These are phyloP conservation scores for Phalaenopsis hybrid DNA, from an alignment of 116 monocot species.

Conservation along the genomic window DNA sequence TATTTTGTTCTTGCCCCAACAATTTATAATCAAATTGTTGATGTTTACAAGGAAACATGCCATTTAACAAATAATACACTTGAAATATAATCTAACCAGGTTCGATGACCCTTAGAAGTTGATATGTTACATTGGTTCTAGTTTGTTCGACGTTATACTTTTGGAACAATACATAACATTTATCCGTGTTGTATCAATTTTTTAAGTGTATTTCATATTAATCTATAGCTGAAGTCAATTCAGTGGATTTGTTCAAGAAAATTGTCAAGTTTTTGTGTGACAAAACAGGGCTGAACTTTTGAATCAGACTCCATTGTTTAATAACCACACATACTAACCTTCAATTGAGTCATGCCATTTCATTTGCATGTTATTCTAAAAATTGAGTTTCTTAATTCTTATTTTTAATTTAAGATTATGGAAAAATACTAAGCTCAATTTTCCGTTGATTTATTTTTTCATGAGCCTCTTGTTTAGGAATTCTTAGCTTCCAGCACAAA, in stretches of 20 bases:
- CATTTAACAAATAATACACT: too few species aligned
- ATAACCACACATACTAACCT: neutral
- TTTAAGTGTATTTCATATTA: neutral
- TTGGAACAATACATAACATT: too few species aligned
- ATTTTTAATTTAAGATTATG: neutral
- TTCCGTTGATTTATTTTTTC: neutral
- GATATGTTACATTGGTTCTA: too few species aligned
- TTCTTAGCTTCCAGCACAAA: neutral
- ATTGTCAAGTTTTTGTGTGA: neutral
- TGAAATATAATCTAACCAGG: too few species aligned
- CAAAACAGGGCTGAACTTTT: neutral
- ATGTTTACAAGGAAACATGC: too few species aligned
- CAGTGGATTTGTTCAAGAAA: neutral
- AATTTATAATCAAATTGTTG: too few species aligned
- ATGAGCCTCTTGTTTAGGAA: neutral
- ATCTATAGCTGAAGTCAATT: neutral
- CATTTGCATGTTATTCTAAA: neutral
- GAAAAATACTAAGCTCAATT: neutral
- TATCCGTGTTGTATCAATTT: neutral
- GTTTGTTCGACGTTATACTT: too few species aligned
- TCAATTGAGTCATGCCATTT: neutral
- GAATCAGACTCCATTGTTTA: neutral
- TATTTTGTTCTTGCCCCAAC: too few species aligned
- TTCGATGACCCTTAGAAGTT: too few species aligned
- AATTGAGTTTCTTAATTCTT: neutral